Conservation (phyloP, 2,329 filamentous ascomycete species). For the Lasiodiplodia hormozganensis region DNA sequence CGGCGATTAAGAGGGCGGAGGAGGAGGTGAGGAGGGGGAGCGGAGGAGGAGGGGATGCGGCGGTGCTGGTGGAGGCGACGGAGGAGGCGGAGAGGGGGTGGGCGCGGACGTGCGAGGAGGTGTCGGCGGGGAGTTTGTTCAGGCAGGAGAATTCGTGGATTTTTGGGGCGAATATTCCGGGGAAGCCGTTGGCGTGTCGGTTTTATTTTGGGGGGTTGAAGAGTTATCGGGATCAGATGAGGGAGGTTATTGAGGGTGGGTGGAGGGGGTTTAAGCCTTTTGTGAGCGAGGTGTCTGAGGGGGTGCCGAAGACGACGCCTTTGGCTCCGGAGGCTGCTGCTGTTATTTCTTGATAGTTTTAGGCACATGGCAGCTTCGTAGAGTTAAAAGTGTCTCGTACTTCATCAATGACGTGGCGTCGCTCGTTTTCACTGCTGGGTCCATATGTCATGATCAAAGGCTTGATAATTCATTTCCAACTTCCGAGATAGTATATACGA, state of each 20-base stretch:
- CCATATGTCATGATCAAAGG: accelerated
- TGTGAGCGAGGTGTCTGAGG: not conserved
- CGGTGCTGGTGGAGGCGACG: constrained; percentile 36
- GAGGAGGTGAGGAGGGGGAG: too few species aligned
- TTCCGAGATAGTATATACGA: too few species aligned
- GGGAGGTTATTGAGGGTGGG: not conserved
- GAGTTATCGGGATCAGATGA: not conserved
- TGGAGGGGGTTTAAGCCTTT: constrained; percentile 12
- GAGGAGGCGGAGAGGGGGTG: constrained; percentile 39
- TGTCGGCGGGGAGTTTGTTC: constrained; percentile 38
- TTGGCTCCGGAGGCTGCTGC: not conserved
- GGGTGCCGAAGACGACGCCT: not conserved
- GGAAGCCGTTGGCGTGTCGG: constrained; percentile 34
- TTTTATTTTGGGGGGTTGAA: constrained; percentile 9
- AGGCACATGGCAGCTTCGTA: too few species aligned
- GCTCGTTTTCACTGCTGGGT: too few species aligned
- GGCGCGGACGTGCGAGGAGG: constrained; percentile 36
- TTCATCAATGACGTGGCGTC: too few species aligned
- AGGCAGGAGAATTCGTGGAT: constrained; percentile 40
- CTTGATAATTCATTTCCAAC: too few species aligned
- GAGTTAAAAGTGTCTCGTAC: too few species aligned
- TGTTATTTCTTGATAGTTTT: not conserved
- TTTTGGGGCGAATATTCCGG: constrained; percentile 38
- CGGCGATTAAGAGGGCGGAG: constrained; percentile 33
- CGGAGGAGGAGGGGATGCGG: too few species aligned